These are phyloP conservation scores for Boletus rubescentipes DNA, from an alignment of 768 basidiomycete species.

Conservation along the genomic window DNA sequence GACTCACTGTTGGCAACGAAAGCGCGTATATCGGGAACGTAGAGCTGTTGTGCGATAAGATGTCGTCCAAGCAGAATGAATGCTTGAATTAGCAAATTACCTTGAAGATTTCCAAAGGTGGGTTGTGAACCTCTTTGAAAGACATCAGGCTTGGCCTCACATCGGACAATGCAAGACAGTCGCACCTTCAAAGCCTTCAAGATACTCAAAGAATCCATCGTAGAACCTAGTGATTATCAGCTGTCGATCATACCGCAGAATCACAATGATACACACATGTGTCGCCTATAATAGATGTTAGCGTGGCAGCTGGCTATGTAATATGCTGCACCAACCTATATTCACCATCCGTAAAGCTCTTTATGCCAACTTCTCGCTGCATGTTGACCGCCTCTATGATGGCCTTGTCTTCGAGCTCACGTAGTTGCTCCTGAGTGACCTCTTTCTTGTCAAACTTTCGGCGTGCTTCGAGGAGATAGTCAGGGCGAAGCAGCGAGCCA, in stretches of 20 bases:
- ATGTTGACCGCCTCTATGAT: constrained; percentile 37
- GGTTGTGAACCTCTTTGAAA: constrained; percentile 21
- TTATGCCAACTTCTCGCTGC: constrained; percentile 42
- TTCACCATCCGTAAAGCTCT: constrained; percentile 44
- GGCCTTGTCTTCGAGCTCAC: constrained; percentile 39
- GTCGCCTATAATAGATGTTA: constrained; percentile 21
- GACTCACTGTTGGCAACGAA: constrained; percentile 20
- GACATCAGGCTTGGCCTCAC: neutral
- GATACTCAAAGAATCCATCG: constrained; percentile 29
- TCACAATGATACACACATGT: constrained; percentile 18
- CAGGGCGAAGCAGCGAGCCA: constrained; percentile 45
- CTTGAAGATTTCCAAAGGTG: constrained; percentile 28
- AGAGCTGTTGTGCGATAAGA: constrained; percentile 16
- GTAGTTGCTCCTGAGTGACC: constrained; percentile 35
- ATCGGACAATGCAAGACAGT: neutral
- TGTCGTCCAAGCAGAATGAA: neutral
- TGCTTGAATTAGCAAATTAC: neutral
- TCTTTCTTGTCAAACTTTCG: constrained; percentile 35
- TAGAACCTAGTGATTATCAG: constrained; percentile 21
- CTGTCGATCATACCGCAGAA: neutral
- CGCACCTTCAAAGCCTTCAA: constrained; percentile 28
- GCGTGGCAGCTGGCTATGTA: neutral
- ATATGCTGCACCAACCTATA: constrained; percentile 30
- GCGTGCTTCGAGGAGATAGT: constrained; percentile 38
- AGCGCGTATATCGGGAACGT: constrained; percentile 26